phyloP scores from a whole-genome alignment of 305 asterid species.

The Ilex paraguariensis region DNA sequence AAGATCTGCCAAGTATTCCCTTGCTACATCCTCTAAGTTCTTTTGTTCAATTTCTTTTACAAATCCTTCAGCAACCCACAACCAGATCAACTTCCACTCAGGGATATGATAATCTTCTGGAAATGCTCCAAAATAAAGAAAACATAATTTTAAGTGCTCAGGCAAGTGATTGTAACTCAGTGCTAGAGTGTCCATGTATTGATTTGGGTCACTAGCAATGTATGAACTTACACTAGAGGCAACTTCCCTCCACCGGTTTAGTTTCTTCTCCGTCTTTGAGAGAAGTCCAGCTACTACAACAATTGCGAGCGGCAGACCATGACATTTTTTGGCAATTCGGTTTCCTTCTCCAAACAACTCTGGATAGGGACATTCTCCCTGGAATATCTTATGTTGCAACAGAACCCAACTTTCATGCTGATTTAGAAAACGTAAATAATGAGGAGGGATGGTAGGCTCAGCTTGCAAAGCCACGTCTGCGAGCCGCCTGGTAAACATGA shows the following conservation, averaged over 20 bases:
- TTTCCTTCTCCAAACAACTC: conserved; percentile 20
- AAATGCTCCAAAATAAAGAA: background rate
- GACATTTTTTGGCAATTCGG: conserved; percentile 17
- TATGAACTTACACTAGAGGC: conserved; percentile 20
- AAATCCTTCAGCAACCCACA: conserved; percentile 1
- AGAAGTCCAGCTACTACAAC: conserved; percentile 31
- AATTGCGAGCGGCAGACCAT: conserved; percentile 26
- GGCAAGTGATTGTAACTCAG: conserved; percentile 31
- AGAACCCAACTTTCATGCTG: conserved; percentile 23
- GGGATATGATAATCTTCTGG: background rate
- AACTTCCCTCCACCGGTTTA: conserved; percentile 23
- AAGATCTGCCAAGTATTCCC: background rate
- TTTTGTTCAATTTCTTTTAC: background rate
- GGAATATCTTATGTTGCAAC: conserved; percentile 10
- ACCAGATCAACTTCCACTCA: background rate
- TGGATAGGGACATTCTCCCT: conserved; percentile 6
- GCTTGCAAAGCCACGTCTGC: conserved; percentile 7
- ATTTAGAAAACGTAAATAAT: conserved; percentile 1
- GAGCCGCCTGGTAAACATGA: conserved; percentile 19
- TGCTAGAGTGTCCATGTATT: conserved; percentile 15
- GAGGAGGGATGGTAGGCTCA: background rate
- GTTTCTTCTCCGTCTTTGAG: conserved; percentile 11
- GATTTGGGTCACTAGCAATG: conserved; percentile 12
- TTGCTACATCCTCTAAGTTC: background rate
- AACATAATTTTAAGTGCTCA: conserved; percentile 16